A percentile compares a stretch with the other conserved stretches of the same genome.
Evolutionary conservation across 2,329 filamentous ascomycete species (phyloP).

Genomic region (Penicillium psychrosexuale): DNA sequence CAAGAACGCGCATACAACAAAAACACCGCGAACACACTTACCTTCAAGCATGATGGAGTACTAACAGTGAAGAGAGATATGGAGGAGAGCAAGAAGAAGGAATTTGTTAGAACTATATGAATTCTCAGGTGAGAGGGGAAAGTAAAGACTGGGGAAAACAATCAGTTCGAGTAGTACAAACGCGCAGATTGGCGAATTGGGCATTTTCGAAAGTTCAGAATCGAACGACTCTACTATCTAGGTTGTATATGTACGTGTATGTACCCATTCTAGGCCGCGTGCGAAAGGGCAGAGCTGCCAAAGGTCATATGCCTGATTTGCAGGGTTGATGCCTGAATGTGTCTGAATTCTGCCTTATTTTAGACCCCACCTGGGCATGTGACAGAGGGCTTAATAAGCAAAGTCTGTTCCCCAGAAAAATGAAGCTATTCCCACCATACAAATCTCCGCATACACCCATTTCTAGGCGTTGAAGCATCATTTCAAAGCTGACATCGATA

Average conservation of each 20-base stretch:
- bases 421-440: too few relatives aligned
- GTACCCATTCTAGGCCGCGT: too few relatives aligned
- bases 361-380: too few relatives aligned
- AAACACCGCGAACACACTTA: conserved; percentile 15
- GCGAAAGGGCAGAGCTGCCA: too few relatives aligned
- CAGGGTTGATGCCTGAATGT: too few relatives aligned
- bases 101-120: neutral
- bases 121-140: neutral
- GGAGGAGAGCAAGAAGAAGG: neutral
- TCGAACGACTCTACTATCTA: neutral
- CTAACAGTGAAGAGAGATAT: neutral
- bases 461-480: too few relatives aligned
- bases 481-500: too few relatives aligned
- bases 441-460: too few relatives aligned
- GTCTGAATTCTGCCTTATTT: too few relatives aligned
- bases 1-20: conserved; percentile 8
- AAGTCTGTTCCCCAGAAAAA: too few relatives aligned
- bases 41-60: conserved; percentile 14
- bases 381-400: too few relatives aligned
- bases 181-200: neutral
- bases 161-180: conserved; percentile 1
- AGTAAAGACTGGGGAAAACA: neutral
- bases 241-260: neutral
- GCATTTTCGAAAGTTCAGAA: neutral
- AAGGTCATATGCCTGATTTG: too few relatives aligned